These are phyloP conservation scores for Boletales sp. DNA, from an alignment of 768 basidiomycete genomes.

Conservation along the genomic window DNA sequence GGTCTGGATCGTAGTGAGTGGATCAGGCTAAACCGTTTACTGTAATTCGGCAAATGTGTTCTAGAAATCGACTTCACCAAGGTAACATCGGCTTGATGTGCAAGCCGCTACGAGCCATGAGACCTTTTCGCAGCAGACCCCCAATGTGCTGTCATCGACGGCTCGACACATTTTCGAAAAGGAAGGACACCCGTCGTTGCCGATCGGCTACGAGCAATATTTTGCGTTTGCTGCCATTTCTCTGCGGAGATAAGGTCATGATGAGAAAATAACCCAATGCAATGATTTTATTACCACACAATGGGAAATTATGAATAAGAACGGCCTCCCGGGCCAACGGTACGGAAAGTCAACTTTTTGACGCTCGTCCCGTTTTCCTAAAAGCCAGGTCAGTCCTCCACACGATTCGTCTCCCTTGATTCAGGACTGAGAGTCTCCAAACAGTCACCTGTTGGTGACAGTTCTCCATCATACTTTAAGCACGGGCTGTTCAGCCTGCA, in stretches of 20 bases:
- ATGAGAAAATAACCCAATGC: slow-evolving; percentile 1
- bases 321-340: neutral
- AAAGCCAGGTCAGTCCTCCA: slow-evolving; percentile 8
- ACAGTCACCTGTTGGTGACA: neutral
- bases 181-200: neutral
- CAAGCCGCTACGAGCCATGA: too few relatives aligned
- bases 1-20: too few relatives aligned
- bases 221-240: neutral
- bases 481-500: slow-evolving; percentile 9
- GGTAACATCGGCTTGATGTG: too few relatives aligned
- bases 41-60: too few relatives aligned
- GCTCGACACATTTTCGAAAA: neutral
- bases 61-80: too few relatives aligned
- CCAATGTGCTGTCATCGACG: neutral
- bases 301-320: slow-evolving; percentile 1
- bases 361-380: neutral
- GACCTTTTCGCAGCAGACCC: neutral
- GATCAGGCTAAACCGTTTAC: too few relatives aligned
- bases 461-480: neutral
- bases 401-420: slow-evolving; percentile 5
- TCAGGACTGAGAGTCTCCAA: neutral
- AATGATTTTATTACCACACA: neutral
- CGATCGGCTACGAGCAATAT: slow-evolving; percentile 7
- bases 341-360: neutral
- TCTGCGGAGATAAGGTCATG: slow-evolving; percentile 22